Conservation (phyloP, 1,284 basidiomycete species). For the Malassezia psittaci region DNA sequence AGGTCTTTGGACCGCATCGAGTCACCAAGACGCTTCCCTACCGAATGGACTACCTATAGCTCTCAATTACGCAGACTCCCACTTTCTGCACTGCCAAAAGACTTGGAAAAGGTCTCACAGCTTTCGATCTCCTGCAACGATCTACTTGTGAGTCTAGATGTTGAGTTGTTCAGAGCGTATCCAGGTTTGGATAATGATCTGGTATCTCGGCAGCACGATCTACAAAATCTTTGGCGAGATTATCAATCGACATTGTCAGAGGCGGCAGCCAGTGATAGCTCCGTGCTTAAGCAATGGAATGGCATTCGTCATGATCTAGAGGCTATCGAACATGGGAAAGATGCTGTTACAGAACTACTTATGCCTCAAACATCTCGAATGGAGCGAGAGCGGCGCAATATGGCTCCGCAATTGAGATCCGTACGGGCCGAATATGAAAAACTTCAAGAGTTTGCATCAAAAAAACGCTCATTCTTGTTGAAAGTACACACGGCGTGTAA, state of each 20-base stretch:
- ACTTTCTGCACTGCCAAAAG: slow-evolving; percentile 16
- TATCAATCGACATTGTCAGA: slow-evolving; percentile 27
- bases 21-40: slow-evolving; percentile 73
- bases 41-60: slow-evolving; percentile 62
- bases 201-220: slow-evolving; percentile 52
- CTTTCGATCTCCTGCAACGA: slow-evolving; percentile 59
- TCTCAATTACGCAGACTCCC: not conserved
- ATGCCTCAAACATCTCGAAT: slow-evolving; percentile 14
- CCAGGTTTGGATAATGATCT: slow-evolving; percentile 49
- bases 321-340: slow-evolving; percentile 13
- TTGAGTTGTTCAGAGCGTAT: slow-evolving; percentile 52
- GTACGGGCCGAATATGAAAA: slow-evolving; percentile 69
- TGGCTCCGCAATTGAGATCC: slow-evolving; percentile 50
- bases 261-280: slow-evolving; percentile 28
- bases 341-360: slow-evolving; percentile 12
- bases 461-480: slow-evolving; percentile 56
- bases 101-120: slow-evolving; percentile 62
- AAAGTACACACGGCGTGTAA: slow-evolving; percentile 53
- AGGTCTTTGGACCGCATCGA: slow-evolving; percentile 78
- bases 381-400: not conserved
- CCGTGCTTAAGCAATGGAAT: slow-evolving; percentile 51
- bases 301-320: slow-evolving; percentile 23
- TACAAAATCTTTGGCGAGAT: slow-evolving; percentile 24
- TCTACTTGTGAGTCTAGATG: slow-evolving; percentile 58
- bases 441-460: slow-evolving; percentile 60